A percentile compares a stretch with the other conserved stretches of the same genome.
phyloP scores from a whole-genome alignment of 305 asterid species.

The Andrographis paniculata region DNA sequence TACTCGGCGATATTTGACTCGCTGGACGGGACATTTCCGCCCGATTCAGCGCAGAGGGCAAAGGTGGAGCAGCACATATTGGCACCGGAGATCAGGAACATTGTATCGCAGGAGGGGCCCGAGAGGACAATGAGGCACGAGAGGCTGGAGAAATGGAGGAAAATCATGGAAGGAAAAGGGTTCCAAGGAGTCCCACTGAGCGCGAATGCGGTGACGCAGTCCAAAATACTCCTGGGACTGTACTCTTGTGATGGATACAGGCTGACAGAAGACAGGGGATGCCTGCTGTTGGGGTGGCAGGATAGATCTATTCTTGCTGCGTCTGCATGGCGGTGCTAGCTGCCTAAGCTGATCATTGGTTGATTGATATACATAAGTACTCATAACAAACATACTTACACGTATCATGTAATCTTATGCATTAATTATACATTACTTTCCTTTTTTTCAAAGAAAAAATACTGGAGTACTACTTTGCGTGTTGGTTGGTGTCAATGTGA shows the following conservation, averaged over 20 bases:
- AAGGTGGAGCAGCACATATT: constrained; percentile 76
- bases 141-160: constrained; percentile 75
- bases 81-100: constrained; percentile 70
- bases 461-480: too few species aligned
- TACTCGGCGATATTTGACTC: constrained; percentile 69
- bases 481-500: too few species aligned
- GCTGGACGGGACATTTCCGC: constrained; percentile 69
- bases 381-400: too few species aligned
- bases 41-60: constrained; percentile 67
- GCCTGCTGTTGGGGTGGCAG: neutral
- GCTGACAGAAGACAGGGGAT: constrained; percentile 60
- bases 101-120: constrained; percentile 58
- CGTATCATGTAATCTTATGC: too few species aligned
- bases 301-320: neutral
- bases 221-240: constrained; percentile 59
- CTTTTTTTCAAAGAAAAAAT: too few species aligned
- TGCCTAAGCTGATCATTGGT: too few species aligned
- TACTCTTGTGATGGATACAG: constrained; percentile 81
- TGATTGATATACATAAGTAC: too few species aligned
- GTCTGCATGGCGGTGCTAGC: neutral
- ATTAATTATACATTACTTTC: too few species aligned
- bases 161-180: constrained; percentile 26
- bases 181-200: constrained; percentile 63
- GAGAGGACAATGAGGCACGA: constrained; percentile 64
- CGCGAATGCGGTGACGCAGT: constrained; percentile 55